phyloP scores from a whole-genome alignment of 441 rosid species.

The Pelargonium myrrhifolium region DNA sequence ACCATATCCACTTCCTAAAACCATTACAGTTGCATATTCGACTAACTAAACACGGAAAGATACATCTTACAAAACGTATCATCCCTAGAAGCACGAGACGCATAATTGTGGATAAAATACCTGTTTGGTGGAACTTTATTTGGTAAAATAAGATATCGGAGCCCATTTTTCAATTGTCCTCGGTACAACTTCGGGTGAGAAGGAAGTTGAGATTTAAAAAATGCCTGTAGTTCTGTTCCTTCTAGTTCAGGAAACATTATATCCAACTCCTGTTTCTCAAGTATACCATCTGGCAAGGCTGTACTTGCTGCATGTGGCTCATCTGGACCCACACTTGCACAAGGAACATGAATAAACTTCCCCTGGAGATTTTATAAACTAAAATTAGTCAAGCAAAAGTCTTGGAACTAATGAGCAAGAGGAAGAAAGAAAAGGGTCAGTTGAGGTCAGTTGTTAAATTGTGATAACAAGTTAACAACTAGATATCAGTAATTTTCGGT shows the following conservation, averaged over 20 bases:
- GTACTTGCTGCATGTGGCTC: slow-evolving; percentile 95
- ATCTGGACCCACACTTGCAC: slow-evolving; percentile 87
- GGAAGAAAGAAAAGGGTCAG: too few relatives aligned
- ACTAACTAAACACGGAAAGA: background rate
- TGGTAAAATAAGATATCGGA: slow-evolving; percentile 84
- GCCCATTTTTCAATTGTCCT: slow-evolving; percentile 90
- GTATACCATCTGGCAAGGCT: slow-evolving; percentile 72
- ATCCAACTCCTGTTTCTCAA: slow-evolving; percentile 68
- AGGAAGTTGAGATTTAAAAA: slow-evolving; percentile 67
- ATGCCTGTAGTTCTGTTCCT: slow-evolving; percentile 39
- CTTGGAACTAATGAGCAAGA: background rate
- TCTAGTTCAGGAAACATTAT: slow-evolving; percentile 41
- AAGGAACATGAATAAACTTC: slow-evolving; percentile 35
- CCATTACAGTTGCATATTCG: background rate
- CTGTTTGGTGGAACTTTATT: slow-evolving; percentile 95
- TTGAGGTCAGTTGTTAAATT: background rate
- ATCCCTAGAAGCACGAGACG: slow-evolving; percentile 11
- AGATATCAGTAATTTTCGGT: background rate
- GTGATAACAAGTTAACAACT: background rate
- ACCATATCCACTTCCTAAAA: background rate
- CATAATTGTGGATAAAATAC: slow-evolving; percentile 28
- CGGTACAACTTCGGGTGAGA: slow-evolving; percentile 78
- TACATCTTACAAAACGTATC: slow-evolving; percentile 4
- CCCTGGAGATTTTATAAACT: slow-evolving; percentile 32
- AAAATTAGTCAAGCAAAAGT: slow-evolving; percentile 4